Evolutionary conservation across 805 yeast species (phyloP).

Genomic region (Candida coquimbonensis): DNA sequence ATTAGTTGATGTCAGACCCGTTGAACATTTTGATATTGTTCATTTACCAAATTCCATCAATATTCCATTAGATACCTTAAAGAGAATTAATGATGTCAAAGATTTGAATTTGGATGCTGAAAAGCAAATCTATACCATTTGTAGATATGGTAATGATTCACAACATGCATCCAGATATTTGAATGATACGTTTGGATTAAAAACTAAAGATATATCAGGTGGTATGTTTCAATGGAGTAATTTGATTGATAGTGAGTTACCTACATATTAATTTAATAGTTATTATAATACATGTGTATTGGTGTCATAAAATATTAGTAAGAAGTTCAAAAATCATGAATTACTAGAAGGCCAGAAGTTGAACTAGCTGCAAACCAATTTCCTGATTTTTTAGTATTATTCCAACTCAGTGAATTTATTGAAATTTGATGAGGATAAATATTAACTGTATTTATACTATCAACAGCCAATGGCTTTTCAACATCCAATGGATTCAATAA

Average conservation of each 20-base stretch:
- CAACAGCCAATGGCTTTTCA: slow-evolving; percentile 23
- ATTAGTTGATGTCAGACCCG: slow-evolving; percentile 75
- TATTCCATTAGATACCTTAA: slow-evolving; percentile 51
- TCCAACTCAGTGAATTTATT: slow-evolving; percentile 52
- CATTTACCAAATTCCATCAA: slow-evolving; percentile 52
- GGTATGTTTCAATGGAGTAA: slow-evolving; percentile 69
- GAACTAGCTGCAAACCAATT: slow-evolving; percentile 49
- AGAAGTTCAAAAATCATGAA: slow-evolving; percentile 7
- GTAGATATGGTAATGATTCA: slow-evolving; percentile 90
- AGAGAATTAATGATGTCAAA: slow-evolving; percentile 23
- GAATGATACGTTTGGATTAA: slow-evolving; percentile 40
- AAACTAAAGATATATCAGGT: slow-evolving; percentile 64
- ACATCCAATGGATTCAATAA: slow-evolving; percentile 34
- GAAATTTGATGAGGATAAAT: slow-evolving; percentile 44
- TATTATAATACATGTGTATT: background rate
- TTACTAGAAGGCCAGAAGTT: slow-evolving; percentile 41
- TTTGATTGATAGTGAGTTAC: slow-evolving; percentile 51
- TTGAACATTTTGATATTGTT: slow-evolving; percentile 66
- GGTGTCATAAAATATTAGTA: background rate
- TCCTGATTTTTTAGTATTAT: slow-evolving; percentile 36
- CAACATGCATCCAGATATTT: slow-evolving; percentile 62
- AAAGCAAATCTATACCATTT: slow-evolving; percentile 53
- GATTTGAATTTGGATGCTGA: slow-evolving; percentile 25
- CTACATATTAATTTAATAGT: slow-evolving; percentile 42
- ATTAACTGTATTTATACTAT: slow-evolving; percentile 19